These are phyloP conservation scores for Barnettozyma sucrosica DNA, from an alignment of 805 yeast species.

Conservation along the genomic window DNA sequence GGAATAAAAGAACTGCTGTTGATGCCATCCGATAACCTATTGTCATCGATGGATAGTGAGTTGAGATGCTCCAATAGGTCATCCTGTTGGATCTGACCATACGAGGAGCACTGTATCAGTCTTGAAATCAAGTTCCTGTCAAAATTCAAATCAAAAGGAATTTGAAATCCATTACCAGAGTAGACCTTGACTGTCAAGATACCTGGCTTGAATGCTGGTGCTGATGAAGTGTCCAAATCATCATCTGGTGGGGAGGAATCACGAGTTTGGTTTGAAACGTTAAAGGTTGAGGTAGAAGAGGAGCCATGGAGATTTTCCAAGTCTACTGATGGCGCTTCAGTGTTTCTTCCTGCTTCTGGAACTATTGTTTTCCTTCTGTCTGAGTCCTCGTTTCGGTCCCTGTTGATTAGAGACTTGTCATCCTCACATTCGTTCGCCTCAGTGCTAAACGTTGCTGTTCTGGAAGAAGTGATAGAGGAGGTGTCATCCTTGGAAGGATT, in stretches of 20 bases:
- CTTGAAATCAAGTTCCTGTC: conserved; percentile 60
- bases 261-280: background rate
- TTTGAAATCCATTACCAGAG: conserved; percentile 56
- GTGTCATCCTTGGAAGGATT: conserved; percentile 11
- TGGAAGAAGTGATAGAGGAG: conserved; percentile 5
- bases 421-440: background rate
- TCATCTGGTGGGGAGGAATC: background rate
- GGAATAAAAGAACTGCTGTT: conserved; percentile 34
- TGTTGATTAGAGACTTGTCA: background rate
- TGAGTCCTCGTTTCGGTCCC: background rate
- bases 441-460: conserved; percentile 1
- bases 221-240: background rate
- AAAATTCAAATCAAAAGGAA: conserved; percentile 67
- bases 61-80: conserved; percentile 17
- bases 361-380: conserved; percentile 11
- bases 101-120: conserved; percentile 51
- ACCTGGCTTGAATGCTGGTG: conserved; percentile 47
- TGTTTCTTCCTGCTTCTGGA: conserved; percentile 1
- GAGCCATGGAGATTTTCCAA: background rate
- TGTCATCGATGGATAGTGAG: conserved; percentile 25
- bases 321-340: background rate
- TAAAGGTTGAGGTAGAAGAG: background rate
- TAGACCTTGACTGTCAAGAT: conserved; percentile 73
- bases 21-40: conserved; percentile 3
- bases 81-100: conserved; percentile 13